Evolutionary conservation across 2,329 filamentous ascomycete species (phyloP).

Genomic region (Pseudonectria foliicola): DNA sequence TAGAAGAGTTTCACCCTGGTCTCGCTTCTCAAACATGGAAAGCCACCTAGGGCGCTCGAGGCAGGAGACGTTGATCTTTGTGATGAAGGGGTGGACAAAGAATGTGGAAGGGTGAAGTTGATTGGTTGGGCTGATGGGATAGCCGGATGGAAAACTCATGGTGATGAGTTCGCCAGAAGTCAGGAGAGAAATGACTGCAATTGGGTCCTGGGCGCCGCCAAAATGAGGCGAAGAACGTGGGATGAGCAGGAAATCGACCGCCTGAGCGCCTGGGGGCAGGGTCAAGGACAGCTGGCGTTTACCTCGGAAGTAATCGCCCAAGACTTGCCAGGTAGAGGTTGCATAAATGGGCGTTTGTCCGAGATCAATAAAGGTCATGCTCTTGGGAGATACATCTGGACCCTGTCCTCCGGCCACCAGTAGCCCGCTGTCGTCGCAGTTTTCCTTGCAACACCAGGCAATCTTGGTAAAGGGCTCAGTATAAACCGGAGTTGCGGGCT

Average conservation of each 20-base stretch:
- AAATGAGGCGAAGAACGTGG: slow-evolving; percentile 81
- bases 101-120: slow-evolving; percentile 82
- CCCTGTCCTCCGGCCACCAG: slow-evolving; percentile 76
- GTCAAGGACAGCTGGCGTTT: slow-evolving; percentile 65
- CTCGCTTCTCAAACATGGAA: slow-evolving; percentile 77
- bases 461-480: slow-evolving; percentile 73
- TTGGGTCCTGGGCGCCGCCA: slow-evolving; percentile 79
- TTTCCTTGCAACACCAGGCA: slow-evolving; percentile 88
- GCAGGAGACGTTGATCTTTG: slow-evolving; percentile 61
- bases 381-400: slow-evolving; percentile 60
- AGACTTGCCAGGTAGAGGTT: slow-evolving; percentile 81
- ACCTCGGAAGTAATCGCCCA: slow-evolving; percentile 72
- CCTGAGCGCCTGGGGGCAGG: slow-evolving; percentile 69
- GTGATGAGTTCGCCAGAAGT: slow-evolving; percentile 85
- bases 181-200: slow-evolving; percentile 72
- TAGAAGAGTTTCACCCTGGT: slow-evolving; percentile 69
- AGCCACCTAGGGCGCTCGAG: slow-evolving; percentile 80
- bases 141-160: slow-evolving; percentile 85
- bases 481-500: slow-evolving; percentile 45
- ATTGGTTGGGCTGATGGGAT: slow-evolving; percentile 86
- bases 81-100: slow-evolving; percentile 85
- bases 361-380: slow-evolving; percentile 82
- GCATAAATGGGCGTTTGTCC: slow-evolving; percentile 84
- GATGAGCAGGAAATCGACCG: slow-evolving; percentile 75
- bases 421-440: slow-evolving; percentile 87